A percentile compares a stretch with the other conserved stretches of the same genome.
Conservation (phyloP, 495 filamentous ascomycete genomes). For the Peziza echinospora region DNA sequence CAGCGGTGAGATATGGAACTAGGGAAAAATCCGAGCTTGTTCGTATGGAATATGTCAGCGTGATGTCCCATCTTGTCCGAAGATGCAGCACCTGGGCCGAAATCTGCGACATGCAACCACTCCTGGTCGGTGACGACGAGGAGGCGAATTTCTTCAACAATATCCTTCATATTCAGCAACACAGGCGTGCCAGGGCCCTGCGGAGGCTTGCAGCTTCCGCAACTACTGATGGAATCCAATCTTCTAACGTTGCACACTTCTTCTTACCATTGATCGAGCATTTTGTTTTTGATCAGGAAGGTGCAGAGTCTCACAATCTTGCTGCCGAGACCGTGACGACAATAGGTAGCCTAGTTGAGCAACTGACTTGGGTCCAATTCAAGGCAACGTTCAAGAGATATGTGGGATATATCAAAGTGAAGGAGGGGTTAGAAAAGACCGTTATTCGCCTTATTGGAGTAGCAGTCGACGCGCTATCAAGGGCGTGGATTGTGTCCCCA, state of each 20-base stretch:
- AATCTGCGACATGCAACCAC: constrained; percentile 49
- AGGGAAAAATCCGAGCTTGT: constrained; percentile 63
- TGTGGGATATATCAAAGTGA: constrained; percentile 53
- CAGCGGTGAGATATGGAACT: constrained; percentile 51
- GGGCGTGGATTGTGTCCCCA: constrained; percentile 9
- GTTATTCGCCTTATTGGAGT: constrained; percentile 61
- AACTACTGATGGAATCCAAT: constrained; percentile 36
- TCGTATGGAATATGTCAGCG: constrained; percentile 52
- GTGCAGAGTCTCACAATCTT: constrained; percentile 62
- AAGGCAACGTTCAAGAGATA: constrained; percentile 61
- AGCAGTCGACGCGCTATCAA: constrained; percentile 50
- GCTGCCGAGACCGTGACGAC: constrained; percentile 59
- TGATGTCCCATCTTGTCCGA: constrained; percentile 57
- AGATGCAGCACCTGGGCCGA: constrained; percentile 42
- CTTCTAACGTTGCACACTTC: constrained; percentile 60
- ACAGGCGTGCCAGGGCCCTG: constrained; percentile 65
- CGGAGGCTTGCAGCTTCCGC: constrained; percentile 49
- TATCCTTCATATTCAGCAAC: constrained; percentile 73
- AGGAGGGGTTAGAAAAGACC: constrained; percentile 66
- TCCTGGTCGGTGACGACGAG: constrained; percentile 58
- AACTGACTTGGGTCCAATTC: constrained; percentile 81
- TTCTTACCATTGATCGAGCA: constrained; percentile 85
- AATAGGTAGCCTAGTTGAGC: constrained; percentile 48
- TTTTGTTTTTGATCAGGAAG: constrained; percentile 65
- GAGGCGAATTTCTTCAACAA: constrained; percentile 89